Percentiles rank a stretch among this genome's conserved stretches.
phyloP scores from a whole-genome alignment of 352 stramenopile species.

The Globisporangium abappressorium region DNA sequence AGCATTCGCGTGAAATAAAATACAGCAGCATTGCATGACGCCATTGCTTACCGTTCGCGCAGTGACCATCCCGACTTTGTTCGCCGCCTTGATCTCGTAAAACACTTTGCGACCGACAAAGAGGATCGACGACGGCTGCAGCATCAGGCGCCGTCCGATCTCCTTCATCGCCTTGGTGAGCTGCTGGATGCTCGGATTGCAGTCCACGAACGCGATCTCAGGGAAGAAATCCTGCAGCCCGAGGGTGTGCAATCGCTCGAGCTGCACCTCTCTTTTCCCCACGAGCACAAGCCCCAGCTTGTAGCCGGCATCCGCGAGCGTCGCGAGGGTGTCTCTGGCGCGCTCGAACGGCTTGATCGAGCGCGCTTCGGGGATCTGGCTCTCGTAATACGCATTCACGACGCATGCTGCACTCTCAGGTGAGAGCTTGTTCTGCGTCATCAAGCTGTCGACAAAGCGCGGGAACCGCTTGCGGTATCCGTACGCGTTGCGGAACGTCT shows the following conservation, averaged over 20 bases:
- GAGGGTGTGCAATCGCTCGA: conserved; percentile 68
- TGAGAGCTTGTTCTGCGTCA: conserved; percentile 45
- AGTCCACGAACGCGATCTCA: conserved; percentile 60
- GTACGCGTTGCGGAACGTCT: conserved; percentile 79
- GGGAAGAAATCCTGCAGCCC: conserved; percentile 61
- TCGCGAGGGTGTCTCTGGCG: conserved; percentile 47
- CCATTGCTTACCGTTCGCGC: conserved; percentile 57
- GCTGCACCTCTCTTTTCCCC: conserved; percentile 69
- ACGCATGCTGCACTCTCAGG: conserved; percentile 49
- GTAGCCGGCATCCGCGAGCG: conserved; percentile 52
- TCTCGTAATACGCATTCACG: conserved; percentile 76
- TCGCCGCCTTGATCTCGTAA: conserved; percentile 85
- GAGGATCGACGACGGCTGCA: conserved; percentile 70
- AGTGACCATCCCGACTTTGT: conserved; percentile 74
- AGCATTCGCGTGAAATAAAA: background rate
- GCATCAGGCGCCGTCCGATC: conserved; percentile 50
- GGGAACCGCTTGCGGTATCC: conserved; percentile 84
- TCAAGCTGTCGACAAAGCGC: conserved; percentile 76
- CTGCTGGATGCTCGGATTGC: conserved; percentile 59
- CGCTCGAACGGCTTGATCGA: conserved; percentile 63
- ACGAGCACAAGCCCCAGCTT: conserved; percentile 70
- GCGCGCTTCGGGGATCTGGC: conserved; percentile 64
- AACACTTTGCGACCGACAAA: conserved; percentile 85
- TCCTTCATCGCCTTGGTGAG: conserved; percentile 78
- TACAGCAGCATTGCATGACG: background rate